These are phyloP conservation scores for Tetrapisispora phaffii DNA, from an alignment of 805 yeast species.

Conservation along the genomic window DNA sequence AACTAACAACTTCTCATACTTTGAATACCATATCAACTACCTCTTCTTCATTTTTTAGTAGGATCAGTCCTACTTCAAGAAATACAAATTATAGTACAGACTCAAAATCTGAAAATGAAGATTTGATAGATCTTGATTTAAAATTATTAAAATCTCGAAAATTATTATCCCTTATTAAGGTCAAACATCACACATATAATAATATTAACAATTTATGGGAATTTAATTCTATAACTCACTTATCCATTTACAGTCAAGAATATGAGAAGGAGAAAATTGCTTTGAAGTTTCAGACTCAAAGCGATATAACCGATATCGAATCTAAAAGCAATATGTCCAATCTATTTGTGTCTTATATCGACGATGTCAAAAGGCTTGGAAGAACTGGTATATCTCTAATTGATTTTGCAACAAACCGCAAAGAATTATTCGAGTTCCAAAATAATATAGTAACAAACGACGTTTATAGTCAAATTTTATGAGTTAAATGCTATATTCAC, in stretches of 20 bases:
- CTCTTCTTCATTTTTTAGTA: slow-evolving; percentile 15
- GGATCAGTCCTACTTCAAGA: slow-evolving; percentile 7
- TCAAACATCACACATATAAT: slow-evolving; percentile 15
- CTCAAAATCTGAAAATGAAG: not conserved
- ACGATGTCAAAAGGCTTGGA: slow-evolving; percentile 19
- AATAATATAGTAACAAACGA: slow-evolving; percentile 19
- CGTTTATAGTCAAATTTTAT: slow-evolving; percentile 13
- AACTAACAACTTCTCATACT: slow-evolving; percentile 19
- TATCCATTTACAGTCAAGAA: slow-evolving; percentile 18
- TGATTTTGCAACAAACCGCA: slow-evolving; percentile 7
- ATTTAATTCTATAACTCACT: slow-evolving; percentile 9
- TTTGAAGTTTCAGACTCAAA: slow-evolving; percentile 11
- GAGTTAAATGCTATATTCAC: too few relatives aligned
- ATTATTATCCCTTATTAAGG: slow-evolving; percentile 17
- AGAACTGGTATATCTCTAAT: slow-evolving; percentile 21
- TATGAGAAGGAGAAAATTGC: slow-evolving; percentile 10
- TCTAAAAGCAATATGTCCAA: not conserved
- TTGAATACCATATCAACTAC: slow-evolving; percentile 19
- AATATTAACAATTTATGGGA: slow-evolving; percentile 17
- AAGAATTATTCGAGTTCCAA: slow-evolving; percentile 21
- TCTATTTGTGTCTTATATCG: slow-evolving; percentile 7
- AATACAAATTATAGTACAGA: not conserved
- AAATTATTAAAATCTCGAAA: not conserved
- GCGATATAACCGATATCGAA: not conserved
- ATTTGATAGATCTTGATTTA: not conserved